These are phyloP conservation scores for Laburnicola sp. DNA, from an alignment of 2,329 filamentous ascomycete genomes.

Conservation along the genomic window DNA sequence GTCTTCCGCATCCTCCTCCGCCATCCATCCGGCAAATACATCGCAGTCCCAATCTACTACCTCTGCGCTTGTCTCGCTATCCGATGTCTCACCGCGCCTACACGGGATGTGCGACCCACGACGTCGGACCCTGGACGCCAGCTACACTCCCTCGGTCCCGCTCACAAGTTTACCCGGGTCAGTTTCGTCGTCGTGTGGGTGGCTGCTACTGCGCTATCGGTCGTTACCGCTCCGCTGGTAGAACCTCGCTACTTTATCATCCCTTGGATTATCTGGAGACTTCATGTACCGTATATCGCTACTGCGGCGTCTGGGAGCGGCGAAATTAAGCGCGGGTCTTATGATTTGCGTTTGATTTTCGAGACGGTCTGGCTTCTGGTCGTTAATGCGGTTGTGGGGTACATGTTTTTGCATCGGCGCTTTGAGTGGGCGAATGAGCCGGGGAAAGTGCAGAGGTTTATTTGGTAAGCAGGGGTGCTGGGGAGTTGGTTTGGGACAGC, in stretches of 20 bases:
- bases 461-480: conserved; percentile 57
- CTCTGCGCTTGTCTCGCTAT: conserved; percentile 70
- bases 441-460: conserved; percentile 70
- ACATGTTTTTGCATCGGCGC: conserved; percentile 68
- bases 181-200: conserved; percentile 65
- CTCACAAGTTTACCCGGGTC: conserved; percentile 23
- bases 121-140: conserved; percentile 3
- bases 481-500: too few relatives aligned
- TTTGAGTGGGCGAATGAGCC: conserved; percentile 69
- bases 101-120: background rate
- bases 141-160: background rate
- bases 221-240: conserved; percentile 87
- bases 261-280: conserved; percentile 89
- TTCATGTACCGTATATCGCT: conserved; percentile 67
- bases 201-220: conserved; percentile 71
- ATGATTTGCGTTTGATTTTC: conserved; percentile 53
- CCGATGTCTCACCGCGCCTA: conserved; percentile 56
- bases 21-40: conserved; percentile 66
- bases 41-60: conserved; percentile 71
- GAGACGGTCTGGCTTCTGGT: conserved; percentile 71
- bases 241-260: conserved; percentile 96
- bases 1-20: conserved; percentile 80
- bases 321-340: conserved; percentile 14
- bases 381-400: conserved; percentile 69
- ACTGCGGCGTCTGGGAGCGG: conserved; percentile 13